phyloP scores from a whole-genome alignment of 73 alveolate genomes.

The Paramecium octaurelia region DNA sequence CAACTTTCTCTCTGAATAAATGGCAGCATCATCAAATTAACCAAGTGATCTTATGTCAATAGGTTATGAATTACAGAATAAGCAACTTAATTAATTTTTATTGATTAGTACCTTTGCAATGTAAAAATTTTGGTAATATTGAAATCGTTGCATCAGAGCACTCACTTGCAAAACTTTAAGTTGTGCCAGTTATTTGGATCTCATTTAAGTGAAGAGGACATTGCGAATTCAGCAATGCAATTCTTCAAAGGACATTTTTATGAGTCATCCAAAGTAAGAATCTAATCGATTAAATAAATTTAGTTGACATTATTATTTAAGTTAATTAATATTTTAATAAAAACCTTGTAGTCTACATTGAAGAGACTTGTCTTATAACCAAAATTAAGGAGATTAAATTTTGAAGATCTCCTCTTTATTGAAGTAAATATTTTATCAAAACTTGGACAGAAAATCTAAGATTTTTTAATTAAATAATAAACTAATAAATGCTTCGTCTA shows the following conservation, averaged over 20 bases:
- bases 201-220: background rate
- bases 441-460: background rate
- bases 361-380: no score
- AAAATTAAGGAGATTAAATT: no score
- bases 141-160: background rate
- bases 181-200: background rate
- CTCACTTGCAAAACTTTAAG: background rate
- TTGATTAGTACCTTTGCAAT: no score
- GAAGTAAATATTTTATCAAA: background rate
- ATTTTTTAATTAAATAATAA: background rate
- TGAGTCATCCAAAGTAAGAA: background rate
- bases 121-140: no score
- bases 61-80: no score
- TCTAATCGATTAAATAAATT: background rate
- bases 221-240: conserved; percentile 18
- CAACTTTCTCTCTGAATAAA: no score
- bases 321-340: background rate
- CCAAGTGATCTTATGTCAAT: no score
- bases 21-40: no score
- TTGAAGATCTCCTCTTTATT: no score
- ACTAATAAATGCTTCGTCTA: background rate
- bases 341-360: background rate
- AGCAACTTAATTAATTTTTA: no score
- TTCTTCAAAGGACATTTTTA: background rate
- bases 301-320: background rate